Percentiles rank a stretch among this genome's conserved stretches.
Conservation (phyloP, 352 stramenopile species). For the Pythium aristosporum region DNA sequence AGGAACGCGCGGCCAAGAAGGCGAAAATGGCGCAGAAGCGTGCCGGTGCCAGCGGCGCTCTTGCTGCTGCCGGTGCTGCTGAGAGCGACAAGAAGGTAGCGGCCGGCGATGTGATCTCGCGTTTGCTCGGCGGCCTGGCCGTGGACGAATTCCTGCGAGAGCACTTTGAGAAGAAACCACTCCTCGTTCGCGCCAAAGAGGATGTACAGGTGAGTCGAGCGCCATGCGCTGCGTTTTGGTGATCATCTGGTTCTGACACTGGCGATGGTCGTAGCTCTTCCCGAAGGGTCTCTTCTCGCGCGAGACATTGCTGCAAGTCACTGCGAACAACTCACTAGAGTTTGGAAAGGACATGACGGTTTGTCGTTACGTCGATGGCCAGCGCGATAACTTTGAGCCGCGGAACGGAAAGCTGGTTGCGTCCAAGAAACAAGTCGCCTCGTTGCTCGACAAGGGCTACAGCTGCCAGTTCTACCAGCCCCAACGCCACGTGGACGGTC, state of each 20-base stretch:
- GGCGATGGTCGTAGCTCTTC: constrained; percentile 40
- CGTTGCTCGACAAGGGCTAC: constrained; percentile 64
- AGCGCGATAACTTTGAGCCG: constrained; percentile 62
- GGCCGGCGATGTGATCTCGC: constrained; percentile 29
- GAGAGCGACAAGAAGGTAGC: background rate
- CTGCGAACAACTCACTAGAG: constrained; percentile 50
- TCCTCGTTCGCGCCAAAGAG: constrained; percentile 55
- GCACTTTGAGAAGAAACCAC: constrained; percentile 86
- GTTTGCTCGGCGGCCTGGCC: constrained; percentile 64
- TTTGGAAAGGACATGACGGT: constrained; percentile 74
- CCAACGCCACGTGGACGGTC: constrained; percentile 75
- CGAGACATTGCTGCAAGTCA: constrained; percentile 61
- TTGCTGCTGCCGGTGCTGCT: background rate
- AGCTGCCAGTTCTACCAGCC: constrained; percentile 90
- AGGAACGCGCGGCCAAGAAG: constrained; percentile 33
- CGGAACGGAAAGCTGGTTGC: constrained; percentile 22
- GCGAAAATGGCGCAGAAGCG: constrained; percentile 27
- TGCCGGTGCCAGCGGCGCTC: background rate
- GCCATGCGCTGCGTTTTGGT: background rate
- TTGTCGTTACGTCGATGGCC: constrained; percentile 65
- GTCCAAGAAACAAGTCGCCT: constrained; percentile 53
- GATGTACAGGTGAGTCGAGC: constrained; percentile 35
- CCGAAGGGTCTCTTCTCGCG: constrained; percentile 60
- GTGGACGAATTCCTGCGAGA: constrained; percentile 60
- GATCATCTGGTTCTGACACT: background rate